These are phyloP conservation scores for Suillus lakei DNA, from an alignment of 768 basidiomycete genomes.

Conservation along the genomic window DNA sequence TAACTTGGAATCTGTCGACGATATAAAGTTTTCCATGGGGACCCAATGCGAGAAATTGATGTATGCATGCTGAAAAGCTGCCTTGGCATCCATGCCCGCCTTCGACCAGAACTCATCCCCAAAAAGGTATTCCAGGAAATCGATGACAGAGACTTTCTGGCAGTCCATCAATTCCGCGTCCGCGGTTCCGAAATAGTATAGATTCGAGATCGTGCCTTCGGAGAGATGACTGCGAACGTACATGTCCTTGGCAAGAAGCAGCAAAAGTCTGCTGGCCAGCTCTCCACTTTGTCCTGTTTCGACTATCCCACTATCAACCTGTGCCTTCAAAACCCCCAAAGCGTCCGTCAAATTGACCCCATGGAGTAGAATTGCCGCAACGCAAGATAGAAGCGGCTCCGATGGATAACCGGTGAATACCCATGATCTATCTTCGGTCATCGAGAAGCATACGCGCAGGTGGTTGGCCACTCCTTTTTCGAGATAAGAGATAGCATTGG, in stretches of 20 bases:
- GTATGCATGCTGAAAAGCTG: conserved; percentile 13
- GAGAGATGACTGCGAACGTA: conserved; percentile 7
- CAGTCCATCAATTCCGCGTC: conserved; percentile 14
- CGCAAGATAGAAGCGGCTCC: conserved; percentile 22
- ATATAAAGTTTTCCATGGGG: not conserved
- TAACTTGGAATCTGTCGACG: not conserved
- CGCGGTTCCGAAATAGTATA: not conserved
- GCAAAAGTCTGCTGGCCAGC: conserved; percentile 14
- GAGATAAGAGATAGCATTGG: conserved; percentile 5
- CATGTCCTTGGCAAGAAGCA: conserved; percentile 15
- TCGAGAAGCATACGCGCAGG: conserved; percentile 16
- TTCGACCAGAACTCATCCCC: conserved; percentile 6
- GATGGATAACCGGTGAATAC: conserved; percentile 21
- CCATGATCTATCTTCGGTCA: conserved; percentile 14
- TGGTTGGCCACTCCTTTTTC: conserved; percentile 18
- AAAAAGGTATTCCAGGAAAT: conserved; percentile 20
- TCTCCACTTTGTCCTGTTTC: conserved; percentile 13
- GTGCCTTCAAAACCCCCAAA: not conserved
- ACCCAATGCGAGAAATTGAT: conserved; percentile 8
- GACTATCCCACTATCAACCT: conserved; percentile 14
- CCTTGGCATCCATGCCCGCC: conserved; percentile 5
- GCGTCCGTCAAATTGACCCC: not conserved
- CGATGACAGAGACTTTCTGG: conserved; percentile 16
- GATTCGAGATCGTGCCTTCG: not conserved
- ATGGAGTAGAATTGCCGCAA: conserved; percentile 11